These are phyloP conservation scores for Verticillium albo-atrum DNA, from an alignment of 2,329 filamentous ascomycete species.

Conservation along the genomic window DNA sequence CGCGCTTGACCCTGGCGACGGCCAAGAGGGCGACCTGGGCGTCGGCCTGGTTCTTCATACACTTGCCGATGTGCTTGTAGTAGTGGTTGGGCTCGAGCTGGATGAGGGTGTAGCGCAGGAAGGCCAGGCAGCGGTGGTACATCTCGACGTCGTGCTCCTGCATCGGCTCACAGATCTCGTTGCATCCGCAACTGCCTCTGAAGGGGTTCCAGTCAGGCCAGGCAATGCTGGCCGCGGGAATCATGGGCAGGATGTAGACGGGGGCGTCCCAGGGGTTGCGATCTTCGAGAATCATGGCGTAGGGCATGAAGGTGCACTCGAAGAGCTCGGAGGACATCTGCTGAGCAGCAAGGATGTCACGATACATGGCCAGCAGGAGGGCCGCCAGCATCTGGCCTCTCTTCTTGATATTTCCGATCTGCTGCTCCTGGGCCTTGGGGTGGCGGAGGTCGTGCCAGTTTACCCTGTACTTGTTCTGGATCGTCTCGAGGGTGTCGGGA, in stretches of 20 bases:
- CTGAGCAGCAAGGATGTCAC: not conserved
- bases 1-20: not conserved
- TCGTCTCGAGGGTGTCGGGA: not conserved
- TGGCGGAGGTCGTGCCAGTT: not conserved
- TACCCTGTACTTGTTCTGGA: not conserved
- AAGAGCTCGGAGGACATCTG: not conserved
- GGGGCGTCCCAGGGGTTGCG: not conserved
- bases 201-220: not conserved
- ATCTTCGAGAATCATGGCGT: not conserved
- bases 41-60: not conserved
- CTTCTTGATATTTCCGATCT: not conserved
- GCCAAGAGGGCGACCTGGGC: not conserved
- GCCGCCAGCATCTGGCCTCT: not conserved
- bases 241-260: not conserved
- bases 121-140: not conserved
- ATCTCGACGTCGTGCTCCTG: slow-evolving; percentile 1
- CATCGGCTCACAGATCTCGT: not conserved
- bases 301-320: not conserved
- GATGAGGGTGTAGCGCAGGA: not conserved
- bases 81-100: not conserved
- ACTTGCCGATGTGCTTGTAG: not conserved
- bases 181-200: not conserved
- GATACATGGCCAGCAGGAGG: not conserved
- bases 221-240: not conserved
- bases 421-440: not conserved